A percentile compares a stretch with the other conserved stretches of the same genome.
These are phyloP conservation scores for Tricholoma terreum DNA, from an alignment of 768 basidiomycete species.

Conservation along the genomic window DNA sequence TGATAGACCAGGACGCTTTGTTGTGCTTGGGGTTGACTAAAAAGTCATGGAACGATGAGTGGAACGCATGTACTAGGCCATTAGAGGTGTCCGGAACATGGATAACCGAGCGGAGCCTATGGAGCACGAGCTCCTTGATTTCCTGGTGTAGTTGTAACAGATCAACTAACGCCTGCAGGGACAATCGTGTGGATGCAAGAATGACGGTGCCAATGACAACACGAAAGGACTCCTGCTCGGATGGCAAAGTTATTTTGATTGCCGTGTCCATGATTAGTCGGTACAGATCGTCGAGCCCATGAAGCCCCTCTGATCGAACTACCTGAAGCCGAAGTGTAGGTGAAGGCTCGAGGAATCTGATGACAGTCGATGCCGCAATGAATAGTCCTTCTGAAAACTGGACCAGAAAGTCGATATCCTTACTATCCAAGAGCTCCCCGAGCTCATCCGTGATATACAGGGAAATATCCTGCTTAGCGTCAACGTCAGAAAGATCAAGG, in stretches of 20 bases:
- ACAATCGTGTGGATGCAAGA: not conserved
- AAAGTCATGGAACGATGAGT: not conserved
- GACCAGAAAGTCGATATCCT: not conserved
- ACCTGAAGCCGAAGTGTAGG: not conserved
- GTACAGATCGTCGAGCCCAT: not conserved
- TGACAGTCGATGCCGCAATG: not conserved
- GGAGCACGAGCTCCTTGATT: not conserved
- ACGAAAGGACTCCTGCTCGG: not conserved
- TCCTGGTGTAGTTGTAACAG: not conserved
- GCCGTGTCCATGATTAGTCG: not conserved
- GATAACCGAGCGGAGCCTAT: not conserved
- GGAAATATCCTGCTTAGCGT: not conserved
- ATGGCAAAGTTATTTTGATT: not conserved
- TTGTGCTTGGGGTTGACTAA: not conserved
- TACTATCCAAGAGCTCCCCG: not conserved
- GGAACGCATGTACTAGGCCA: not conserved
- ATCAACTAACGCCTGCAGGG: not conserved
- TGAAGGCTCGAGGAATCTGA: not conserved
- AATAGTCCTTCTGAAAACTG: not conserved
- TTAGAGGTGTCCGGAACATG: not conserved
- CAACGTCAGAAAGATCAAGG: not conserved
- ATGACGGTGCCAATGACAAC: not conserved
- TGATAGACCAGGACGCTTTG: not conserved
- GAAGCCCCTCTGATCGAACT: not conserved
- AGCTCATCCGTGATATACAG: not conserved